Base-by-base conservation (phyloP, 2,329 filamentous ascomycete species). In the Pseudonectria buxi region DNA sequence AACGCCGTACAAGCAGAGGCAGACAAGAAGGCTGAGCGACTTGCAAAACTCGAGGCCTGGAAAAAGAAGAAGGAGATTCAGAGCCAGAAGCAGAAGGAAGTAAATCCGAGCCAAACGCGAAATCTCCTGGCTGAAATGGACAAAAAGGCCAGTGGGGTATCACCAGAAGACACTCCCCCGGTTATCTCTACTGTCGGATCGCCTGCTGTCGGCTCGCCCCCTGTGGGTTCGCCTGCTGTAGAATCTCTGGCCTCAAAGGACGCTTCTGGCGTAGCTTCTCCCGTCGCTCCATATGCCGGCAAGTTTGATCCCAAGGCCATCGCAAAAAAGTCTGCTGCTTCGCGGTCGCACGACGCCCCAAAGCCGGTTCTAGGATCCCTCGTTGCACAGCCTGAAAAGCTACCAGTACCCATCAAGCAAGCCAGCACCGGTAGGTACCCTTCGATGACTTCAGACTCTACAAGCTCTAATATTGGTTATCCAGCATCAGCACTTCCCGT, bases 301-400 rank as follows among this genome's bases (percentile, higher is more conserved):
- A 94, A 92, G 58, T 90, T 92, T 51, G 84, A 94, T 50, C 84
- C 86, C 5, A 94, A 94, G 60, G 82, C 79, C 14, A 88, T 92
- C 48, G 82, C 78, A 27, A 94, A 90, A 60, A 92, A 86, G 57
- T 74, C 82, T 14, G 74, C 79, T 16, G 72, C 78, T 28, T 71
- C 76, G 24, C 65, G 73, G 28, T 68, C 77, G 24, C 71, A 71
- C 33, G 65, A 73, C 28, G 62, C 72, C 35, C 65, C 75, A 30
- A 69, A 68, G 34, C 44, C 55, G n/a, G 56, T 62, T 25, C 54
- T 76, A n/a, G 73, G 72, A 14, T 62, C 59, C 14, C 60, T 76
- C 31, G 61, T 59, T 32, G 60, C 56, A 15, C 64, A 64, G 26
- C 54, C 63, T 16, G 56, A 61, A 22, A 61, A 59, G 34, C 36